phyloP scores from a whole-genome alignment of 805 yeast species.

The Ogataea salicorniae region DNA sequence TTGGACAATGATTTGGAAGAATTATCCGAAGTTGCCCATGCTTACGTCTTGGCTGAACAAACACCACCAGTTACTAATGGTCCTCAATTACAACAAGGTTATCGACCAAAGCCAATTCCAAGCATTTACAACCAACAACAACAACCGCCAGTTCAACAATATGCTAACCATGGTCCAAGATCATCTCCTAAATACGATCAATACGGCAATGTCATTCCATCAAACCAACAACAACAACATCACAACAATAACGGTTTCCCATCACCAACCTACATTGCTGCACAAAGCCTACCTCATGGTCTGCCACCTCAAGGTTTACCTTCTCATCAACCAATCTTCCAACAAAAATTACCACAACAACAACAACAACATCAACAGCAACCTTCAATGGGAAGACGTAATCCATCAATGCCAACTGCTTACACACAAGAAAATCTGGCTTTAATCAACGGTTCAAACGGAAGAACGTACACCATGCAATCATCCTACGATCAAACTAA shows the following conservation, averaged over 20 bases:
- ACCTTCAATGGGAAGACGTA: slow-evolving; percentile 20
- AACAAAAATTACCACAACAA: slow-evolving; percentile 16
- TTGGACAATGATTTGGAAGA: slow-evolving; percentile 28
- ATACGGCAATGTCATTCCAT: slow-evolving; percentile 13
- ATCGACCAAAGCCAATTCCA: slow-evolving; percentile 18
- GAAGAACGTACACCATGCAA: slow-evolving; percentile 10
- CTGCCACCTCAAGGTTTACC: slow-evolving; percentile 32
- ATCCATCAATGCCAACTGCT: slow-evolving; percentile 24
- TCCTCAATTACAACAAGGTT: slow-evolving; percentile 16
- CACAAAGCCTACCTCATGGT: slow-evolving; percentile 30
- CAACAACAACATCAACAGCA: slow-evolving; percentile 7
- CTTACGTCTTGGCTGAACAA: slow-evolving; percentile 25
- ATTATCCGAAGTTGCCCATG: slow-evolving; percentile 28
- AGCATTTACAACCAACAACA: slow-evolving; percentile 18
- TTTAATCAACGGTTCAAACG: slow-evolving; percentile 16
- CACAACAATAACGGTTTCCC: slow-evolving; percentile 16
- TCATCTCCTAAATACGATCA: slow-evolving; percentile 16
- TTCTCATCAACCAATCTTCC: slow-evolving; percentile 24
- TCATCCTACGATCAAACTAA: slow-evolving; percentile 8
- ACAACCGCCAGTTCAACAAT: slow-evolving; percentile 15
- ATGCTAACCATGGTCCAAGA: slow-evolving; percentile 4
- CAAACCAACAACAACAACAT: slow-evolving; percentile 8
- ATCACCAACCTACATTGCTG: slow-evolving; percentile 26
- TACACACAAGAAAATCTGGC: slow-evolving; percentile 22
- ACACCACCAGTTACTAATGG: slow-evolving; percentile 15